phyloP scores from a whole-genome alignment of 2,329 filamentous ascomycete species.

The Juglanconis sp. region DNA sequence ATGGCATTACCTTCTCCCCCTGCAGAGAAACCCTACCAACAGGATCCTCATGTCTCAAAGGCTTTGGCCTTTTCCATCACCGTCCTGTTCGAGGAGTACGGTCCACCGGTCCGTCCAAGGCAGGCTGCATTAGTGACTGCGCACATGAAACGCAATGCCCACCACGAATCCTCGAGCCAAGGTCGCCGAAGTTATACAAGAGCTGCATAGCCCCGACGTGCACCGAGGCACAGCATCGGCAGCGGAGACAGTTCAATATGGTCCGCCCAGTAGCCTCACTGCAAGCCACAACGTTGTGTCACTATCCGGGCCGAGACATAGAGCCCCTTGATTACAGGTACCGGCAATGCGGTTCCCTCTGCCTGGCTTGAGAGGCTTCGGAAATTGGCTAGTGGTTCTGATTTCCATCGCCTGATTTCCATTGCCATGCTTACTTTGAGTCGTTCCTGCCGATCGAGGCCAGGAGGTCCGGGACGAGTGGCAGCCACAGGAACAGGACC shows the following conservation, averaged over 20 bases:
- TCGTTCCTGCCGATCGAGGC: background rate
- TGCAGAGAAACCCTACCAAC: too few species aligned
- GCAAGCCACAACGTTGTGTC: background rate
- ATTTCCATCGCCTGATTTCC: too few species aligned
- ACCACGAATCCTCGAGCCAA: background rate
- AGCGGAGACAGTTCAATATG: background rate
- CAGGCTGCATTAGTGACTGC: background rate
- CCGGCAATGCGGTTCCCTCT: background rate
- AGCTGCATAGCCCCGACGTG: background rate
- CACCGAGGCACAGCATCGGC: background rate
- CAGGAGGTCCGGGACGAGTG: too few species aligned
- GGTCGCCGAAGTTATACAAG: background rate
- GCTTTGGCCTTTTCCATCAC: background rate
- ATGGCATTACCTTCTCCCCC: too few species aligned
- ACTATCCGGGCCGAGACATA: background rate
- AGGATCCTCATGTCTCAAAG: too few species aligned
- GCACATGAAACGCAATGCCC: slow-evolving; percentile 3
- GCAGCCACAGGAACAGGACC: too few species aligned
- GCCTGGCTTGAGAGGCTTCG: background rate
- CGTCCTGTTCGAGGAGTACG: background rate
- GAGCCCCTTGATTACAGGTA: background rate
- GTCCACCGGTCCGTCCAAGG: background rate
- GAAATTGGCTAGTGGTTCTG: background rate
- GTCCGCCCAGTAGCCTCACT: background rate
- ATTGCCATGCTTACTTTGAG: background rate